Base-by-base conservation (phyloP, 805 yeast species). In the Danielozyma ontarioensis region DNA sequence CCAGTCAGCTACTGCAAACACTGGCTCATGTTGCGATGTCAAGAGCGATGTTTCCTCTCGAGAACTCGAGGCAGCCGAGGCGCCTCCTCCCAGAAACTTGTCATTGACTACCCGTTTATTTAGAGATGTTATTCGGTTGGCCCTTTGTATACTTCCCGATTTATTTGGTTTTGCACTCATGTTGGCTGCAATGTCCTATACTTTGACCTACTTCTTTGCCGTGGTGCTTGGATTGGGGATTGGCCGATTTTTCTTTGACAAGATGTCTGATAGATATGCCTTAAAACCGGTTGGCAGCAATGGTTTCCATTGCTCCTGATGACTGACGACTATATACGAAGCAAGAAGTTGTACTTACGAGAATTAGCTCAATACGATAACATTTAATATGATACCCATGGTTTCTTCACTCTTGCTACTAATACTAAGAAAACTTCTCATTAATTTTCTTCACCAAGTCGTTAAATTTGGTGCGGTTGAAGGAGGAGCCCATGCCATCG, bases 161-260 rank as follows among this genome's bases (percentile, higher is more conserved):
- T 64, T 82, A 68, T 51, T 83, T 31, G 80, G 83, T 10, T 83
- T 78, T 50, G 80, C 80, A 23, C 57, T 83, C 46, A 83, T 83
- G 94, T 68, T 83, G 60, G 88, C 78, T 12, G 82, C 83, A 4
- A 83, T 83, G 94, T 67, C 82, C 26, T 83, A 67, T 51, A 71
- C 81, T 6, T 44, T 81, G 29, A 58, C 76, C 0, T 83, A 83
- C 44, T 80, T 83, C 55, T 83, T 83, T 57, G 90, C 85, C 2
- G 78, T 81, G 19, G 74, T 80, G 13, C 46, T 78, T 13, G 94
- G 94, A 8, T 60, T 81, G 38, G 71, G 88, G 1, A 60, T 81
- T 36, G 85, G 86, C 24, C 84, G 83, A 46, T 75, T 83, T 28
- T 71, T 76, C 46, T 81, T 80, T 57, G 80, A 80, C 44, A 73